Evolutionary conservation across 306 rosid species (phyloP), one percentile per base, ranked within the genome.

Genomic region (Rosa persica): DNA sequence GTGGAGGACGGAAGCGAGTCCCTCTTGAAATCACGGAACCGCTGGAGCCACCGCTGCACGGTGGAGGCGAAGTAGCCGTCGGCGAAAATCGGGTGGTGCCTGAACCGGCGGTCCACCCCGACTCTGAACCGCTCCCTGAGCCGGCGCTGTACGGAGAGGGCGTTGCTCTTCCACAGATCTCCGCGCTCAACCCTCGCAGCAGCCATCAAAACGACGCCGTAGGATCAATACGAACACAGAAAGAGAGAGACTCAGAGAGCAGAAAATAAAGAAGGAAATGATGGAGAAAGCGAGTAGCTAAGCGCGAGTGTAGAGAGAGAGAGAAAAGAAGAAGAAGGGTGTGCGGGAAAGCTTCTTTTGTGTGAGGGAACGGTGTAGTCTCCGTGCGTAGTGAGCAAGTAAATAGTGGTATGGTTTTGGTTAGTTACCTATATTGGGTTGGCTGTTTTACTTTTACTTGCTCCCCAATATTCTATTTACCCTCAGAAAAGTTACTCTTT

Each of bases 101-200:
- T 82, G 86, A 90, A 91, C 30, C 86, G 91, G 75, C 91, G 86
- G 78, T 95, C 90, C 67, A 95, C 96, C 79, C 87, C 93, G 34
- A 95, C 90, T 74, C 98, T 81, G 87, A 95, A 93, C 1, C 98
- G 98, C 77, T 85, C 82, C 73, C 96, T 75, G 79, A 95, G 90
- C 55, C 85, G 91, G 4, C 88, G 85, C 86, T 89, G 91, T 70
- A 95, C 82, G 57, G 86, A 88, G 65, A 89, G 88, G 3, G 93
- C 98, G 82, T 90, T 95, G 83, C 78, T 87, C 88, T 84, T 92
- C 98, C 98, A 95, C 36, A 90, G 87, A 87, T 95, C 98, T 17
- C 86, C 81, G 25, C 86, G 87, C 77, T 94, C 98, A 30, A 92
- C 81, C 78, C 89, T 88, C 55, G 80, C 83, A 87, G 92, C 93